Evolutionary conservation across 306 rosid genomes (phyloP), one percentile per base, ranked within the genome.

Genomic region (Vicia villosa): DNA sequence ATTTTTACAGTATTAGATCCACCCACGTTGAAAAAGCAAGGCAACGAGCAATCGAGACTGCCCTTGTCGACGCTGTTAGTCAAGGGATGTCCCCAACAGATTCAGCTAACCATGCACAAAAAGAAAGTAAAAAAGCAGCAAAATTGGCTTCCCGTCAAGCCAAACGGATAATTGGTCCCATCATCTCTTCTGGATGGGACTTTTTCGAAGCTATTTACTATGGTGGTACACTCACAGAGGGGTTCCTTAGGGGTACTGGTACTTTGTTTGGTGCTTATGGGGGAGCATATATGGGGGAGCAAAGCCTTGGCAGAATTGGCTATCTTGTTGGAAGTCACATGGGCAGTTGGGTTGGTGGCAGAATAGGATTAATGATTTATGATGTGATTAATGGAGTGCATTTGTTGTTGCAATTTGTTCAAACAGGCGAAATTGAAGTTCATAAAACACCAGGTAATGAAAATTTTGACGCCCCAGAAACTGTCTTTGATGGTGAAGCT

Each of bases 311-410:
- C 76, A 86, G 89, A 76, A 12, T 89, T 66, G 99, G 96, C 67
- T 91, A 95, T 80, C 92, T 91, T 56, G 83, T 85, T 46, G 97
- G 97, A 85, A 91, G 97, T 83, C 91, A 89, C 64, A 4, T 87
- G 79, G 99, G 99, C 12, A 89, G 96, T 82, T 91, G 97, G 97
- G 77, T 74, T 66, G 99, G 97, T 66, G 95, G 96, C 78, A 84
- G 96, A 70, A 65, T 91, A 38, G 99, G 92, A 76, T 64, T 89
- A 10, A 95, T 91, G 99, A 40, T 80, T 10, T 87, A 91, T 81
- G 97, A 89, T 68, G 96, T 89, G 73, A 66, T 82, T 30, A 91
- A 85, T 77, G 97, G 89, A 59, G 78, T 87, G 73, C 88, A 83
- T 75, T 69, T 77, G 74, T 34, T 91, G 76, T 68, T 86, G 57